Conservation (phyloP, 768 basidiomycete genomes). For the Lepiota brunneoincarnata region DNA sequence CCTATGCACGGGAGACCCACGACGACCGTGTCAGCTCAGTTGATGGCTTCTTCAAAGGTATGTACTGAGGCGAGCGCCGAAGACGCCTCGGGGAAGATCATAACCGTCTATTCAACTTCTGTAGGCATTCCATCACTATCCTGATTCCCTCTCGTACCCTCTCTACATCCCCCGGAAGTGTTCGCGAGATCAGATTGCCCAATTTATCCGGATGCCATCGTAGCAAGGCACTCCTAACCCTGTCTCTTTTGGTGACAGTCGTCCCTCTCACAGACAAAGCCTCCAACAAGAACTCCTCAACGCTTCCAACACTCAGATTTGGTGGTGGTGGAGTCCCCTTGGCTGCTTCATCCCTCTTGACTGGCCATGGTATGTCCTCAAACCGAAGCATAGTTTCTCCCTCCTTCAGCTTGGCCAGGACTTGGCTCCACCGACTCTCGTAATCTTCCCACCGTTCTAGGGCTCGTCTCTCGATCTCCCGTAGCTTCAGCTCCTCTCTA, state of each 20-base stretch:
- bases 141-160: constrained; percentile 45
- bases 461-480: constrained; percentile 38
- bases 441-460: constrained; percentile 50
- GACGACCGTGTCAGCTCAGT: no score
- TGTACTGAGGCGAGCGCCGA: no score
- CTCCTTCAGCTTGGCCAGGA: constrained; percentile 26
- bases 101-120: constrained; percentile 22
- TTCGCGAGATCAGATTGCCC: constrained; percentile 38
- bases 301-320: constrained; percentile 33
- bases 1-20: no score
- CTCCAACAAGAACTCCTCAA: constrained; percentile 52
- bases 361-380: constrained; percentile 64
- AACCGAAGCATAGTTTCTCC: constrained; percentile 32
- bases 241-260: constrained; percentile 43
- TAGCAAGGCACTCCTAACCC: constrained; percentile 57
- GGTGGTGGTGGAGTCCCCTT: constrained; percentile 17
- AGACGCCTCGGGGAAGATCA: background rate
- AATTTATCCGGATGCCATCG: constrained; percentile 73
- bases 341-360: constrained; percentile 18
- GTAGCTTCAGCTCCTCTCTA: constrained; percentile 42
- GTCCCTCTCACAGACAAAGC: constrained; percentile 39
- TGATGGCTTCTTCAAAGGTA: no score
- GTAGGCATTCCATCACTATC: constrained; percentile 35
- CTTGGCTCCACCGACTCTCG: constrained; percentile 46
- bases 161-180: constrained; percentile 41